Evolutionary conservation across 2,329 filamentous ascomycete genomes (phyloP).

Genomic region (Colletotrichum musae): DNA sequence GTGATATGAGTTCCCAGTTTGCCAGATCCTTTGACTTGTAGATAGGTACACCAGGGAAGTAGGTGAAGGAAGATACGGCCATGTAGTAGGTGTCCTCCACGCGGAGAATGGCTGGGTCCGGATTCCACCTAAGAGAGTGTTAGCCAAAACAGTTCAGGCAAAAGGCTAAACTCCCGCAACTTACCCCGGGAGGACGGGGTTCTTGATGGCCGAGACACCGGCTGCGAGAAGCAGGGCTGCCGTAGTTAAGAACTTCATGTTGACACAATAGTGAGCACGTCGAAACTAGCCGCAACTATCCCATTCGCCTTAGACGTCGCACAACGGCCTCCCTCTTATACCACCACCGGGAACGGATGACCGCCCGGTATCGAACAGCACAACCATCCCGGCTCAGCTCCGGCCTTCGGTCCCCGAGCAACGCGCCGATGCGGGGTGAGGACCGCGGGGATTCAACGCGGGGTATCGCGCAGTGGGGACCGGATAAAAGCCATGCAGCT

Average conservation of each 20-base stretch:
- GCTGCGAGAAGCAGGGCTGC: slow-evolving; percentile 25
- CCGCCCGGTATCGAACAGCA: no score
- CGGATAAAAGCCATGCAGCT: slow-evolving; percentile 24
- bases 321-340: neutral
- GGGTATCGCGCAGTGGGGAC: slow-evolving; percentile 27
- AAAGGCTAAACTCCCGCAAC: neutral
- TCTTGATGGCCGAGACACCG: slow-evolving; percentile 33
- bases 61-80: slow-evolving; percentile 53
- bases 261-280: neutral
- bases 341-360: neutral
- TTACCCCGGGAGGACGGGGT: slow-evolving; percentile 33
- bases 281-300: neutral
- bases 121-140: slow-evolving; percentile 33
- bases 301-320: neutral
- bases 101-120: slow-evolving; percentile 31
- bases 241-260: slow-evolving; percentile 28
- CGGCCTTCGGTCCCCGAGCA: slow-evolving; percentile 11
- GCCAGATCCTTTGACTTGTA: slow-evolving; percentile 50
- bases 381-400: neutral
- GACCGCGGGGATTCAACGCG: slow-evolving; percentile 5
- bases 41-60: slow-evolving; percentile 67
- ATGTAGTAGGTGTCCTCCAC: slow-evolving; percentile 28
- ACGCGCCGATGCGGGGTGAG: slow-evolving; percentile 16
- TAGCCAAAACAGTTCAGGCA: neutral
- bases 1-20: slow-evolving; percentile 28